phyloP scores from a whole-genome alignment of 371 early-diverging fungal species.

The Dinochytrium kinnereticum region DNA sequence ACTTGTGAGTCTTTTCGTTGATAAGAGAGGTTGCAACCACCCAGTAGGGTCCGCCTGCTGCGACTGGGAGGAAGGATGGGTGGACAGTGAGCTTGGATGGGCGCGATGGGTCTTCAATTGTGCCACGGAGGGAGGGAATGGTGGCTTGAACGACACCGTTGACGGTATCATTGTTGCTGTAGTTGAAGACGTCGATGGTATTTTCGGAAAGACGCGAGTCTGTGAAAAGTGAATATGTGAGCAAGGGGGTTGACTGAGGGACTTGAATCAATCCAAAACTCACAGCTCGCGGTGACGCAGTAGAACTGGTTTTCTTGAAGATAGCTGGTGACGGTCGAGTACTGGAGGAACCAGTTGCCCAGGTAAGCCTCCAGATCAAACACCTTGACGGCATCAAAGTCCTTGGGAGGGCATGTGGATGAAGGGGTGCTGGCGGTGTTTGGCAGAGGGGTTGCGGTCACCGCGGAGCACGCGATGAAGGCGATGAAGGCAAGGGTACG shows the following conservation, averaged over 20 bases:
- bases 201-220: neutral
- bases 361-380: constrained; percentile 12
- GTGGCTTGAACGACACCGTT: constrained; percentile 15
- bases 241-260: neutral
- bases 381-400: constrained; percentile 10
- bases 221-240: neutral
- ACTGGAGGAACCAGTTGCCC: constrained; percentile 2
- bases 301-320: neutral
- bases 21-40: neutral
- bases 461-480: too few relatives aligned
- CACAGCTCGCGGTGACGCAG: neutral
- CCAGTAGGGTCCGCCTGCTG: constrained; percentile 16
- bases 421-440: neutral
- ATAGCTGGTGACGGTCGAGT: neutral
- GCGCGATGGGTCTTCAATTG: neutral
- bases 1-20: neutral
- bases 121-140: constrained; percentile 2
- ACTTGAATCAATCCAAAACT: too few relatives aligned
- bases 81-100: constrained; percentile 5
- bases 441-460: neutral
- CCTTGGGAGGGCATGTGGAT: constrained; percentile 6
- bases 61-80: constrained; percentile 11
- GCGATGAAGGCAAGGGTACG: neutral
- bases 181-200: constrained; percentile 13
- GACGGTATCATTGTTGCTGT: constrained; percentile 10